These are phyloP conservation scores for Solanum tarapatanum DNA, from an alignment of 257 asterid species.

Conservation along the genomic window DNA sequence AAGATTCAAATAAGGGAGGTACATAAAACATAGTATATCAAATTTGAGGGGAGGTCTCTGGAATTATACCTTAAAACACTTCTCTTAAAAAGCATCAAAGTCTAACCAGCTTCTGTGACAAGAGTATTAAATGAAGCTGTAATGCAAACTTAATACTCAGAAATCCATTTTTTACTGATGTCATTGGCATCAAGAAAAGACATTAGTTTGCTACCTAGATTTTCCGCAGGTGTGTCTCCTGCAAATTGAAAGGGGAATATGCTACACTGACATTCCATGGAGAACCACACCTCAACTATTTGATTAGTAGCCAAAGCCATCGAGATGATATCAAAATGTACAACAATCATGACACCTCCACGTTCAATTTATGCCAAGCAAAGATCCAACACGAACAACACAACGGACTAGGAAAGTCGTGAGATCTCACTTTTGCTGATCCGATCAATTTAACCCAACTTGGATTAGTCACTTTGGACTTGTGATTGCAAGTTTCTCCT, in stretches of 20 bases:
- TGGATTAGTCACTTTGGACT: conserved; percentile 16
- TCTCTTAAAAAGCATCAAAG: not conserved
- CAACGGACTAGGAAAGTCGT: not conserved
- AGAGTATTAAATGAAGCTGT: not conserved
- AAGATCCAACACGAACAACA: not conserved
- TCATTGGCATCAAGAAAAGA: not conserved
- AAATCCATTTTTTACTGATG: not conserved
- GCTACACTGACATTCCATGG: not conserved
- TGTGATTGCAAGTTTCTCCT: conserved; percentile 56
- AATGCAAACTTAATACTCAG: not conserved
- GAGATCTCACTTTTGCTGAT: not conserved
- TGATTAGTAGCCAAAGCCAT: not conserved
- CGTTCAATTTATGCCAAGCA: not conserved
- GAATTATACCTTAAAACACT: not conserved
- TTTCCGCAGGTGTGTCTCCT: not conserved
- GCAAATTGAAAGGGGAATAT: not conserved
- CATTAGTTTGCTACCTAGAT: not conserved
- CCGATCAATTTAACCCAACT: conserved; percentile 18
- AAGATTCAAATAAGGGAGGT: not conserved
- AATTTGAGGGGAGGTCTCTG: not conserved
- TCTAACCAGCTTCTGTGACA: not conserved
- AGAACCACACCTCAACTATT: not conserved
- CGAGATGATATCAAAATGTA: not conserved
- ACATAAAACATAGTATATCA: not conserved
- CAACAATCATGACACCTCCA: not conserved